These are phyloP conservation scores for Leccinum sublutescens DNA, from an alignment of 768 basidiomycete genomes.

Conservation along the genomic window DNA sequence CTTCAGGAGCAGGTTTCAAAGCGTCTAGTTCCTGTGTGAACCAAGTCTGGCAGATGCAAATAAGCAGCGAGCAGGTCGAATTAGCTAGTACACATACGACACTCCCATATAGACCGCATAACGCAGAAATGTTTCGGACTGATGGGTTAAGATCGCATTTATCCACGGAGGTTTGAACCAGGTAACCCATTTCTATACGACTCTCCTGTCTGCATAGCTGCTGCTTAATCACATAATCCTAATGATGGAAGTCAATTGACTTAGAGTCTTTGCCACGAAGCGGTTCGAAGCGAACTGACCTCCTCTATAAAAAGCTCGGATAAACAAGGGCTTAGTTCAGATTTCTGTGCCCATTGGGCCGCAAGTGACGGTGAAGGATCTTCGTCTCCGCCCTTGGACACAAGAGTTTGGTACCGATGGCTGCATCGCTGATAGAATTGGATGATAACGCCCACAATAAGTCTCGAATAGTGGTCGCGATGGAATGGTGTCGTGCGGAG, in stretches of 20 bases:
- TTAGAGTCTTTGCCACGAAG: conserved; percentile 1
- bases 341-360: conserved; percentile 81
- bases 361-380: conserved; percentile 53
- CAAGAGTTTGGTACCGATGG: conserved; percentile 78
- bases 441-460: conserved; percentile 91
- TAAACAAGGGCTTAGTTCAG: conserved; percentile 74
- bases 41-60: conserved; percentile 61
- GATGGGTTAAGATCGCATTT: conserved; percentile 71
- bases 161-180: conserved; percentile 52
- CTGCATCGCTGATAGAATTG: conserved; percentile 96
- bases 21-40: conserved; percentile 69
- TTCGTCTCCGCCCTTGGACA: conserved; percentile 40
- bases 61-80: conserved; percentile 7
- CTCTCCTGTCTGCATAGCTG: conserved; percentile 77
- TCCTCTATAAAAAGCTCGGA: conserved; percentile 56
- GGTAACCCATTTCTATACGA: conserved; percentile 67
- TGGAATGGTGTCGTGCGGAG: conserved; percentile 91
- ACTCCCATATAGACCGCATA: conserved; percentile 82
- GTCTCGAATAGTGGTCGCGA: conserved; percentile 88
- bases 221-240: conserved; percentile 46
- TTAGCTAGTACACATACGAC: conserved; percentile 54
- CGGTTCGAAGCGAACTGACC: conserved; percentile 39
- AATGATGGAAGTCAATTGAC: not conserved
- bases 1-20: conserved; percentile 61
- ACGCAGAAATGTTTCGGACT: conserved; percentile 64